Evolutionary conservation across 2,329 filamentous ascomycete species (phyloP), one percentile per base, ranked within the genome.

Genomic region (Capronia epimyces): DNA sequence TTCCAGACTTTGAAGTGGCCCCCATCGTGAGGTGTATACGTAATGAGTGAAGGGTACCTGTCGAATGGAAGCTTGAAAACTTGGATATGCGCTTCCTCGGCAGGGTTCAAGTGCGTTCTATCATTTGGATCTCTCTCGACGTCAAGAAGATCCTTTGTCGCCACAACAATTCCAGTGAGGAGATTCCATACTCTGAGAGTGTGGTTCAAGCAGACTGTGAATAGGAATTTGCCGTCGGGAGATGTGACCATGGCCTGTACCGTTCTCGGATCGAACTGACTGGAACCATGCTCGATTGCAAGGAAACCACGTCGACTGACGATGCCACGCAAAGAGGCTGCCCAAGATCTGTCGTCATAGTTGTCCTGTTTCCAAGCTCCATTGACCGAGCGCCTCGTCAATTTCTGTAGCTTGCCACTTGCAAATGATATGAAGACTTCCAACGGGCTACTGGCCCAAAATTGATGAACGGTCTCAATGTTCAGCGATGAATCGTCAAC

Each of bases 1-100:
- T 80, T 80, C 88, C 90, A 98, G 65, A 98, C 90, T 67, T 95
- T 97, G 76, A 98, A 97, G 65, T 91, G 85, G 29, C 93, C 87
- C 34, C 83, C 80, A 24, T 89, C 86, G 57, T 93, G 82, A 0
- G 93, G 91, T 9, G 90, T 96, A 67, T 89, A 95, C 7, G 89
- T 91, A 31, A 88, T 82, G 46, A 91, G 79, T 52, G 56, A 55
- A 3, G 55, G 56, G 29, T 54, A 52, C 20, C 53, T 54, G 31
- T 55, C 49, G 8, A 55, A 43, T 7, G 53, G 44, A 22, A 54
- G 32, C 25, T 83, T 80, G 46, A 90, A 76, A 15, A 95, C 74
- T 49, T 84, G 83, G 50, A 96, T 76, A 10, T 95, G 75, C 51
- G 87, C 87, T 12, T 80, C 79, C 63, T 93, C 87, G 3, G 83